Base-by-base conservation (phyloP, 495 filamentous ascomycete species). In the Trichoderma gamsii region DNA sequence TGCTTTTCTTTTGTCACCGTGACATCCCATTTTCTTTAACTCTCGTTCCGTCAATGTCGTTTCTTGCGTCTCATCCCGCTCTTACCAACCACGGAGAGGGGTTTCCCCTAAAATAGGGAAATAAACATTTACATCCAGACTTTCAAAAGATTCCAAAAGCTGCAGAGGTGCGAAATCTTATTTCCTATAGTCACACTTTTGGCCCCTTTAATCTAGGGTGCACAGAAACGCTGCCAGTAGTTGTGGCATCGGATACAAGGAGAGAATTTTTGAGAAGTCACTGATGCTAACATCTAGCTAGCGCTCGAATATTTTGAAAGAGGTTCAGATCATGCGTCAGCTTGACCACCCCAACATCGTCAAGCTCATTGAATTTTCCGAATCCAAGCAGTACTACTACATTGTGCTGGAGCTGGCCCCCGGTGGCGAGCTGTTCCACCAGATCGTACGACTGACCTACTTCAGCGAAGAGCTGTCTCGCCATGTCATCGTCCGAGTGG, bases 261-360 rank as follows among this genome's bases (percentile, higher is more conserved):
- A 61, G 16, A 32, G 8, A 25, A 61, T 32, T 3, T 4, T 12
- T n/a, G 8, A 25, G 12, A 61, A 49, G 32, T 29, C 12, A 61
- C 56, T 29, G 23, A 61, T 61, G 27, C 56, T 61, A 61, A 61
- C 56, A 4, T 18, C 11, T 25, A 27, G 16, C 27, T 67, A 99
- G 95, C 85, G 95, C 81, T 90, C 93, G 68, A 99, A 98, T 72
- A 97, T 99, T 68, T 81, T 98, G 63, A 99, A 99, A 77, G 95
- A 99, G 76, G 96, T 99, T 15, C 93, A 97, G 76, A 98, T 99
- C 76, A 99, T 99, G 95, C 91, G 92, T 56, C 89, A 93, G 73
- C 82, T 98, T 64, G 92, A 98, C 71, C 96, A 99, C 71, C 93
- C 93, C 25, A 97, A 97, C 73, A 92, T 99, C 72, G 87, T 96